Evolutionary conservation across 2,329 filamentous ascomycete genomes (phyloP).

Genomic region (Xylaria sp.): DNA sequence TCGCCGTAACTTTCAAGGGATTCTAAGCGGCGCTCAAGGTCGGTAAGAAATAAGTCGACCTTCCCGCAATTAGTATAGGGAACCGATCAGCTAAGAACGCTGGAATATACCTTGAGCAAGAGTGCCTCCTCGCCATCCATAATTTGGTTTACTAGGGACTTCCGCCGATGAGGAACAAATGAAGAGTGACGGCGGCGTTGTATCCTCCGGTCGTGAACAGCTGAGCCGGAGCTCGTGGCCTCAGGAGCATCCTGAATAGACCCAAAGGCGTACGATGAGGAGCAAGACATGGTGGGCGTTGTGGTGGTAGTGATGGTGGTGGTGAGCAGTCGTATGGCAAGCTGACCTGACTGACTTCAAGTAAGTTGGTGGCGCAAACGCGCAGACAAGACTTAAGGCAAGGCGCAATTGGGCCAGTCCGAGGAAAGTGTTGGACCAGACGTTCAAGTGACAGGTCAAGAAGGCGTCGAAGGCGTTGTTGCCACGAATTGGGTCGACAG

Average conservation of each 20-base stretch:
- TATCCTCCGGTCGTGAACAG: slow-evolving; percentile 48
- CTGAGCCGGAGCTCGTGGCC: slow-evolving; percentile 55
- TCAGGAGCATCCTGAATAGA: slow-evolving; percentile 51
- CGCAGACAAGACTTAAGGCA: not conserved
- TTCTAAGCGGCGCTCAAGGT: slow-evolving; percentile 87
- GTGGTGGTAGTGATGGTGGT: slow-evolving; percentile 17
- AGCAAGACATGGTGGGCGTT: slow-evolving; percentile 47
- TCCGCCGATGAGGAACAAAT: slow-evolving; percentile 63
- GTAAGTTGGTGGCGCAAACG: not conserved
- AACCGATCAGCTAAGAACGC: not conserved
- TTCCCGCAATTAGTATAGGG: slow-evolving; percentile 46
- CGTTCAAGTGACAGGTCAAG: slow-evolving; percentile 2
- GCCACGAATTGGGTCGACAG: slow-evolving; percentile 21
- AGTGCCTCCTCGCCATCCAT: slow-evolving; percentile 72
- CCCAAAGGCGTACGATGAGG: slow-evolving; percentile 46
- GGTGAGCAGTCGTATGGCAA: slow-evolving; percentile 13
- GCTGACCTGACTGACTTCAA: not conserved
- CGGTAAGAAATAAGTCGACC: slow-evolving; percentile 83
- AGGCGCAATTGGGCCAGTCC: slow-evolving; percentile 34
- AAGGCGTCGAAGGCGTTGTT: not conserved
- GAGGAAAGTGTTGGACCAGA: slow-evolving; percentile 22
- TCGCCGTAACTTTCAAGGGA: slow-evolving; percentile 90
- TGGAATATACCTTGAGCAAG: slow-evolving; percentile 61
- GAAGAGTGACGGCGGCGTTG: slow-evolving; percentile 66
- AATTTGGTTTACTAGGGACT: slow-evolving; percentile 67